Evolutionary conservation across 2,329 filamentous ascomycete genomes (phyloP).

Genomic region (Stemphylium vesicarium): DNA sequence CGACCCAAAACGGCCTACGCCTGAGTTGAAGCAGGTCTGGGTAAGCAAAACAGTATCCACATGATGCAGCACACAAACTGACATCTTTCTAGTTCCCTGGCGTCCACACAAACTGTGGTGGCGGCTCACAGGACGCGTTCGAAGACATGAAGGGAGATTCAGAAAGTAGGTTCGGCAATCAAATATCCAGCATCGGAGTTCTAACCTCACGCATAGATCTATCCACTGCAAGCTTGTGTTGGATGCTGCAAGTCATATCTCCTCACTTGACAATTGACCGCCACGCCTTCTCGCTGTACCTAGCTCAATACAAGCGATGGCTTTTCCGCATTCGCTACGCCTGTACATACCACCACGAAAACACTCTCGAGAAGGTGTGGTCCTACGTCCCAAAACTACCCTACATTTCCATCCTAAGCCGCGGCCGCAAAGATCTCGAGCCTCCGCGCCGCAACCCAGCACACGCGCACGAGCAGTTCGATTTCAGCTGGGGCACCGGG

Average conservation of each 20-base stretch:
- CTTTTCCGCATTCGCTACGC: conserved; percentile 34
- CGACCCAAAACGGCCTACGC: conserved; percentile 28
- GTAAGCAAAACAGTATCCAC: conserved; percentile 4
- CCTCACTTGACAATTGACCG: conserved; percentile 55
- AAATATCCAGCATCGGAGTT: not conserved
- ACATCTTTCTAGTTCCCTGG: conserved; percentile 51
- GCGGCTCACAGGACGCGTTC: conserved; percentile 48
- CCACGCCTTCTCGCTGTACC: conserved; percentile 50
- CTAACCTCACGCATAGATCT: conserved; percentile 37
- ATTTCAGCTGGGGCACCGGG: conserved; percentile 57
- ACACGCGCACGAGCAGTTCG: conserved; percentile 45
- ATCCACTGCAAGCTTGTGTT: conserved; percentile 58
- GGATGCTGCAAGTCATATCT: conserved; percentile 62
- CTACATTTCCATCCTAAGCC: conserved; percentile 30
- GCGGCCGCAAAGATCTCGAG: conserved; percentile 22
- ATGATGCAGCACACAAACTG: not conserved
- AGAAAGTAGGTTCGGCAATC: conserved; percentile 34
- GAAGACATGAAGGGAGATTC: conserved; percentile 42
- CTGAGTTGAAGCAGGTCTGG: conserved; percentile 59
- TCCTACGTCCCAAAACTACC: conserved; percentile 25
- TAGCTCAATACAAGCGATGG: conserved; percentile 50
- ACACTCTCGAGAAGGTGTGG: conserved; percentile 17
- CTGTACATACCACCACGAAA: conserved; percentile 41
- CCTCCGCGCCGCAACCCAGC: conserved; percentile 33
- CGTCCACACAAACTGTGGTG: conserved; percentile 59